These are phyloP conservation scores for Rhipidocladum racemiflorum DNA, from an alignment of 176 grass and related monocot species.

Conservation along the genomic window DNA sequence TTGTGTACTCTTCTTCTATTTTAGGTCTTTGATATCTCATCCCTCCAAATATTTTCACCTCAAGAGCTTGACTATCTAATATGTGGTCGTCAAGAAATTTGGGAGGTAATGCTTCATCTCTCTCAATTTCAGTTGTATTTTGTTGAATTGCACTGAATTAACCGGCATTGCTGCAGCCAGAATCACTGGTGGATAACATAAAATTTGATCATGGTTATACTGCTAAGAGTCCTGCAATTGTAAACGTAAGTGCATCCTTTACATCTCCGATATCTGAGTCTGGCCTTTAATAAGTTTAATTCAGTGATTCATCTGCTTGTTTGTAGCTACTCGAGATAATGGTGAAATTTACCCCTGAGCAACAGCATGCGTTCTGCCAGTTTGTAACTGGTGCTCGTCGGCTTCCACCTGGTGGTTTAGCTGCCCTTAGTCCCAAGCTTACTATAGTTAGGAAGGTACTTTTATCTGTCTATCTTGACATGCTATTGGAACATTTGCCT, in stretches of 20 bases:
- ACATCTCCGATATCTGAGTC: neutral
- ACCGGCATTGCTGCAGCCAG: slow-evolving; percentile 37
- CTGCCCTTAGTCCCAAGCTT: slow-evolving; percentile 78
- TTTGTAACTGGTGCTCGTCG: slow-evolving; percentile 94
- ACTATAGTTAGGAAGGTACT: slow-evolving; percentile 92
- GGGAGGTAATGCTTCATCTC: slow-evolving; percentile 54
- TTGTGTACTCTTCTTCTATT: slow-evolving; percentile 5
- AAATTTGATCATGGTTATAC: slow-evolving; percentile 96
- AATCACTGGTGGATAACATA: slow-evolving; percentile 73
- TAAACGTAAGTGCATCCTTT: slow-evolving; percentile 52
- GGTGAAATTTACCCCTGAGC: slow-evolving; percentile 68
- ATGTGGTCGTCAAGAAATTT: slow-evolving; percentile 80
- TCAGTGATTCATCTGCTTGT: slow-evolving; percentile 21
- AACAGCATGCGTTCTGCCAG: slow-evolving; percentile 83
- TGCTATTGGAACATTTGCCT: neutral
- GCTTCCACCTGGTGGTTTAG: slow-evolving; percentile 91
- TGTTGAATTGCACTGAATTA: slow-evolving; percentile 1
- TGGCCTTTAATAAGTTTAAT: neutral
- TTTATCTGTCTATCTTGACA: neutral
- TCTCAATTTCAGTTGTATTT: neutral
- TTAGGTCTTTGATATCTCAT: slow-evolving; percentile 80
- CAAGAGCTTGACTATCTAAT: slow-evolving; percentile 84
- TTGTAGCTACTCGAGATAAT: slow-evolving; percentile 85
- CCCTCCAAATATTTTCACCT: slow-evolving; percentile 89
- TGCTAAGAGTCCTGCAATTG: slow-evolving; percentile 65